A percentile compares a stretch with the other conserved stretches of the same genome.
Evolutionary conservation across 257 asterid genomes (phyloP).

Genomic region (Lavandula angustifolia): DNA sequence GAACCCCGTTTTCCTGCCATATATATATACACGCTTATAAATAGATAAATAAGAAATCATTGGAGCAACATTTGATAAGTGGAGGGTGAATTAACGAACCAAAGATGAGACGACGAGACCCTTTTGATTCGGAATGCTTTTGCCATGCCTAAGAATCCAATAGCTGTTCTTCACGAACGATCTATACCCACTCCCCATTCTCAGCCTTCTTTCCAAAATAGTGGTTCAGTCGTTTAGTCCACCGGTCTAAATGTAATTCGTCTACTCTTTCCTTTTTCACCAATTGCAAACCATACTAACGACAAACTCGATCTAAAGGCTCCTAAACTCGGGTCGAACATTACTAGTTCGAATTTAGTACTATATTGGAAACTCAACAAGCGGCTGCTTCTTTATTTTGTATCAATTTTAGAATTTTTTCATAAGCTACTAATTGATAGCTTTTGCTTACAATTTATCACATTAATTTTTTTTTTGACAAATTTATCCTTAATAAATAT

Average conservation of each 20-base stretch:
- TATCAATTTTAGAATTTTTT: no score
- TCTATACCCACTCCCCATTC: slow-evolving; percentile 30
- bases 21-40: background rate
- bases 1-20: slow-evolving; percentile 79
- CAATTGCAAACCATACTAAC: no score
- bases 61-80: background rate
- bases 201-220: background rate
- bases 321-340: no score
- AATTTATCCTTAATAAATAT: no score
- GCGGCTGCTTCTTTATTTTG: no score
- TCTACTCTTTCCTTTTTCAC: background rate
- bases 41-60: background rate
- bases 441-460: no score
- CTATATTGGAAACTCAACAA: no score
- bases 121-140: slow-evolving; percentile 83
- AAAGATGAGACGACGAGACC: slow-evolving; percentile 82
- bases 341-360: no score
- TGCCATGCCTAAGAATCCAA: slow-evolving; percentile 92
- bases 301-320: no score
- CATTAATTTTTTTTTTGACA: no score
- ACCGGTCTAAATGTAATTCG: background rate
- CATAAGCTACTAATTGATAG: no score
- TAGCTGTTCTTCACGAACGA: slow-evolving; percentile 56
- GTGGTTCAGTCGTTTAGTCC: background rate
- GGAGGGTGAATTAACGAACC: slow-evolving; percentile 36